These are phyloP conservation scores for Beauveria sp. DNA, from an alignment of 2,329 filamentous ascomycete genomes.

Conservation along the genomic window DNA sequence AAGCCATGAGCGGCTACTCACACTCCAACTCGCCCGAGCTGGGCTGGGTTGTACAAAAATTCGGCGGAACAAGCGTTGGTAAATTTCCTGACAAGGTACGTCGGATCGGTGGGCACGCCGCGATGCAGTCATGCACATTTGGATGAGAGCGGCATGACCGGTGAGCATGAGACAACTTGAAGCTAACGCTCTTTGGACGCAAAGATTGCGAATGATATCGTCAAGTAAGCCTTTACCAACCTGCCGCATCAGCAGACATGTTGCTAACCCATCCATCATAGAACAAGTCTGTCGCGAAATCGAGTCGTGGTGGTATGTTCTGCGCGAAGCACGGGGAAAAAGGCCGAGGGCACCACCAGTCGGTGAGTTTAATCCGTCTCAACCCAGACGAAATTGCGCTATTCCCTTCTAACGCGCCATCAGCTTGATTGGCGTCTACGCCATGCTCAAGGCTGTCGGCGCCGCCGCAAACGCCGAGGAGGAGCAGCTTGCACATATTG, in stretches of 20 bases:
- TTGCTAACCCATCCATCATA: slow-evolving; percentile 14
- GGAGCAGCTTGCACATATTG: slow-evolving; percentile 45
- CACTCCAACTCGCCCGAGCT: slow-evolving; percentile 31
- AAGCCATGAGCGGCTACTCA: slow-evolving; percentile 25
- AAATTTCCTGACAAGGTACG: slow-evolving; percentile 72
- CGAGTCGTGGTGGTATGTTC: slow-evolving; percentile 92
- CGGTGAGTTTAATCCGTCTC: slow-evolving; percentile 51
- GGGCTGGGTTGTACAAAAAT: slow-evolving; percentile 87
- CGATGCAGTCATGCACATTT: neutral
- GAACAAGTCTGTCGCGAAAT: slow-evolving; percentile 51
- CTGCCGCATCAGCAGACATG: neutral
- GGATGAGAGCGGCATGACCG: neutral
- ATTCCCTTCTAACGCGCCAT: neutral
- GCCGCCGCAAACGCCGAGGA: slow-evolving; percentile 44
- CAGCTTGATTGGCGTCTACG: slow-evolving; percentile 53
- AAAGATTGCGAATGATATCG: slow-evolving; percentile 37
- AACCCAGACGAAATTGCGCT: neutral
- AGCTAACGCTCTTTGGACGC: neutral
- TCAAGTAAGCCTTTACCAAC: slow-evolving; percentile 26
- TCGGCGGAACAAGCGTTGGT: slow-evolving; percentile 89
- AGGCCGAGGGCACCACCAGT: slow-evolving; percentile 91
- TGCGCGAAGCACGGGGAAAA: slow-evolving; percentile 87
- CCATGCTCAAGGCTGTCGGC: slow-evolving; percentile 47
- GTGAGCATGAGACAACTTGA: neutral
- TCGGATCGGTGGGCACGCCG: slow-evolving; percentile 9